Evolutionary conservation across 2,329 filamentous ascomycete genomes (phyloP).

Genomic region (Lachnellula subtilissima): DNA sequence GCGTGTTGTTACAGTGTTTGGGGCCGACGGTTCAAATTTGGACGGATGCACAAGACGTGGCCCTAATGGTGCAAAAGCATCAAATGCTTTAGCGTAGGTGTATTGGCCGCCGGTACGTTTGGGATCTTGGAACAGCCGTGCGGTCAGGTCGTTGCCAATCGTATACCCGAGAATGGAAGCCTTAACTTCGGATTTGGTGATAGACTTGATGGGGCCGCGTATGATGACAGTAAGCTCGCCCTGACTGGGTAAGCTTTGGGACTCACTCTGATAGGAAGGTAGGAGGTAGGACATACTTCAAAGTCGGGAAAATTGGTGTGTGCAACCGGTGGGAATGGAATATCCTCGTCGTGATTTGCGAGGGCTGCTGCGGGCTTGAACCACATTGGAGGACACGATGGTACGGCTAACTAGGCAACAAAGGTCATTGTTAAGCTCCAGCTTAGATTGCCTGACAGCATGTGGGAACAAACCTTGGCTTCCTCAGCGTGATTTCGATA

Average conservation of each 20-base stretch:
- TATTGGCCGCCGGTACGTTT: constrained; percentile 38
- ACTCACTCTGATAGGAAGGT: too few relatives aligned
- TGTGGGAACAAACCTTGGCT: constrained; percentile 40
- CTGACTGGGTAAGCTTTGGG: background rate
- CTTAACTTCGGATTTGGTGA: background rate
- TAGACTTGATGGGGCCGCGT: constrained; percentile 30
- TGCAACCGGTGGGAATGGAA: constrained; percentile 1
- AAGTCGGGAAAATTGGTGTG: constrained; percentile 8
- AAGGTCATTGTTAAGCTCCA: too few relatives aligned
- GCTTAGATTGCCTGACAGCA: too few relatives aligned
- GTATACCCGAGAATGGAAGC: constrained; percentile 33
- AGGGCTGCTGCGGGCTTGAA: constrained; percentile 6
- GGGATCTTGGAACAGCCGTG: constrained; percentile 46
- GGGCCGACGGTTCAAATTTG: background rate
- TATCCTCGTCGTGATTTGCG: constrained; percentile 3
- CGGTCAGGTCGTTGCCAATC: constrained; percentile 52
- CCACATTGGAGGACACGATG: constrained; percentile 4
- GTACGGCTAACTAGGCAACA: background rate
- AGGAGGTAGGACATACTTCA: background rate
- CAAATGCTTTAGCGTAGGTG: constrained; percentile 41
- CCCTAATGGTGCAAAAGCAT: constrained; percentile 40
- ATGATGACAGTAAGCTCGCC: constrained; percentile 5
- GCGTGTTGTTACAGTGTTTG: background rate
- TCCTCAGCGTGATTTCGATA: constrained; percentile 39
- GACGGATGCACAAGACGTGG: constrained; percentile 30